These are phyloP conservation scores for Cercis canadensis DNA, from an alignment of 306 rosid species.

Conservation along the genomic window DNA sequence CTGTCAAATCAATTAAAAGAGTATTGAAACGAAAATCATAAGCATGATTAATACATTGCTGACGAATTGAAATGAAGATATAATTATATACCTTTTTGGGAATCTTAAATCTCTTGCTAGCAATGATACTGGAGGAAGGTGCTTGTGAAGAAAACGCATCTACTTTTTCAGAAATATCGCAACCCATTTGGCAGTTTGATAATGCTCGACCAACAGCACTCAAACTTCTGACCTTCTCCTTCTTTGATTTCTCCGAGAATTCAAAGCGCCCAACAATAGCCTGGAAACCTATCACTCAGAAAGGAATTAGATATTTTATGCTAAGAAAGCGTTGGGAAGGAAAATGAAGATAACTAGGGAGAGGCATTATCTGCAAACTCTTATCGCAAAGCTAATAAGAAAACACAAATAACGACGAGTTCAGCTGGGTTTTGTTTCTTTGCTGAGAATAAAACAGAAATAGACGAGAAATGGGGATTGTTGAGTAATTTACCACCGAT, in stretches of 20 bases:
- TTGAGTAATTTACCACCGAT: constrained; percentile 52
- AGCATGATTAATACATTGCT: background rate
- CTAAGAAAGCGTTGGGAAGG: background rate
- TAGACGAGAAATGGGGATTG: constrained; percentile 26
- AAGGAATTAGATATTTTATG: background rate
- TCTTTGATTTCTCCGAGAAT: constrained; percentile 60
- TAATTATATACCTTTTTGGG: constrained; percentile 48
- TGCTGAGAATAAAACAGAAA: constrained; percentile 35
- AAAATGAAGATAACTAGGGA: constrained; percentile 33
- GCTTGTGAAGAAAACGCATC: constrained; percentile 36
- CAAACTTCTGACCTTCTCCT: constrained; percentile 63
- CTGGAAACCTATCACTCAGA: constrained; percentile 27
- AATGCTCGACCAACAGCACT: constrained; percentile 52
- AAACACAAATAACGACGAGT: constrained; percentile 53
- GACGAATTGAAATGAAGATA: background rate
- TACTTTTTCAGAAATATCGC: constrained; percentile 46
- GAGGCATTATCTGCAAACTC: constrained; percentile 54
- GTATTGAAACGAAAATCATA: background rate
- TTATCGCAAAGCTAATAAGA: constrained; percentile 40
- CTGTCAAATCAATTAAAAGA: constrained; percentile 38
- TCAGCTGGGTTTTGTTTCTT: constrained; percentile 45
- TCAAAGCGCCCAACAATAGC: constrained; percentile 39
- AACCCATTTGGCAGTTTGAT: constrained; percentile 57
- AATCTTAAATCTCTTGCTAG: constrained; percentile 52
- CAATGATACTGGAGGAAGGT: constrained; percentile 31